Evolutionary conservation across 129 eudicot genomes (phyloP).

Genomic region (Flaveria linearis): DNA sequence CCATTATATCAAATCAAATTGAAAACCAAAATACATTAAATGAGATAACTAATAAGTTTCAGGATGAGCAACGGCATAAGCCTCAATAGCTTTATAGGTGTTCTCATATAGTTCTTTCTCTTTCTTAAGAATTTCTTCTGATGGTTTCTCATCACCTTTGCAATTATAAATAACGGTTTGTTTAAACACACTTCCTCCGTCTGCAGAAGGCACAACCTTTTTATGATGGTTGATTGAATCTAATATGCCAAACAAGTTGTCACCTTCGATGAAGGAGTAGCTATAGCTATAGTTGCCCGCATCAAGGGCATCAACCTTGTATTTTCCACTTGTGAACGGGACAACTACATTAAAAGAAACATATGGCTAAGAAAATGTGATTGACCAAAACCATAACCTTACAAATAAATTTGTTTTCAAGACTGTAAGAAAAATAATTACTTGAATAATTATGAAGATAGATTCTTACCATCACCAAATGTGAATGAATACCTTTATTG

Average conservation of each 20-base stretch:
- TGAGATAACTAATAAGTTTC: background rate
- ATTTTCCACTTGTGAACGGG: background rate
- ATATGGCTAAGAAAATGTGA: background rate
- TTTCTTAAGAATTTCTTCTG: background rate
- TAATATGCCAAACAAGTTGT: conserved; percentile 13
- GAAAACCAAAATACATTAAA: background rate
- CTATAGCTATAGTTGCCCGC: background rate
- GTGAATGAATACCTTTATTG: background rate
- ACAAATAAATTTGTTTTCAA: too few relatives aligned
- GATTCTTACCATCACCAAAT: background rate
- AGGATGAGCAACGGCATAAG: background rate
- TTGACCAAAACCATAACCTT: too few relatives aligned
- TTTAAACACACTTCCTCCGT: conserved; percentile 9
- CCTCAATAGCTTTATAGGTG: background rate
- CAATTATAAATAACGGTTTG: background rate
- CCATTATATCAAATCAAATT: background rate
- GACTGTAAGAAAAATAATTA: too few relatives aligned
- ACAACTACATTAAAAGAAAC: background rate
- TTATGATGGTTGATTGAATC: conserved; percentile 7
- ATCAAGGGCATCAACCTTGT: conserved; percentile 4
- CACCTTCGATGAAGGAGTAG: conserved; percentile 9
- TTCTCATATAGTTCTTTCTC: conserved; percentile 6
- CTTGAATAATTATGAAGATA: too few relatives aligned
- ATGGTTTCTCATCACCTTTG: conserved; percentile 8
- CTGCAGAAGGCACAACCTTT: conserved; percentile 12